Conservation (phyloP, 768 basidiomycete species). For the Tremella mesenterica region DNA sequence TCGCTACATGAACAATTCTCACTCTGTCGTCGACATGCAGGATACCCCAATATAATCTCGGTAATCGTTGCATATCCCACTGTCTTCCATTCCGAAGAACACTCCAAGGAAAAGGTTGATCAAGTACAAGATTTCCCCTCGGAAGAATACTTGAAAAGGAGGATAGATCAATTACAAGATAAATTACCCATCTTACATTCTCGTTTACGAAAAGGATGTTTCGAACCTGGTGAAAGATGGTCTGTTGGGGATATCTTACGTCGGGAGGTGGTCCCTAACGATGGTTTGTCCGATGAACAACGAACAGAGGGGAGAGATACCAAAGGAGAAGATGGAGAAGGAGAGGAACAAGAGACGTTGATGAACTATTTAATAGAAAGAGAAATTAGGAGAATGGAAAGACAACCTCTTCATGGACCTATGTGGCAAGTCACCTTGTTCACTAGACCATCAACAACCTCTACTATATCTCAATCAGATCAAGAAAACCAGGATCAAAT, state of each 20-base stretch:
- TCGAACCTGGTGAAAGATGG: too few species aligned
- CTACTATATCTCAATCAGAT: not conserved
- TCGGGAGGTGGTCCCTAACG: not conserved
- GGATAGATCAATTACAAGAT: slow-evolving; percentile 9
- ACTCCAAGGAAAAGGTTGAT: too few species aligned
- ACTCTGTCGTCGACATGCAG: not conserved
- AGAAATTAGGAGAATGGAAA: not conserved
- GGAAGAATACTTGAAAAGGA: not conserved
- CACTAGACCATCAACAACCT: not conserved
- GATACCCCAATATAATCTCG: not conserved
- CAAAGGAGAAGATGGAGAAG: too few species aligned
- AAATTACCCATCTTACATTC: slow-evolving; percentile 11
- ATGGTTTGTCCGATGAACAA: not conserved
- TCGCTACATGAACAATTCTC: not conserved
- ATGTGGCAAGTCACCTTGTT: not conserved
- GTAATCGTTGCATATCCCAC: slow-evolving; percentile 2
- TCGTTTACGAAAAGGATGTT: not conserved
- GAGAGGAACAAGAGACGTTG: too few species aligned
- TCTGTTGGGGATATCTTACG: too few species aligned
- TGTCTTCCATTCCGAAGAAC: too few species aligned
- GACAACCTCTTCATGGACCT: not conserved
- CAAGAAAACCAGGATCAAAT: too few species aligned
- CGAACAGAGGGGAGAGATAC: too few species aligned
- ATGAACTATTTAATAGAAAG: too few species aligned
- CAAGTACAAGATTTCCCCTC: not conserved